Base-by-base conservation (phyloP, 306 rosid species). In the Vicia sativa region DNA sequence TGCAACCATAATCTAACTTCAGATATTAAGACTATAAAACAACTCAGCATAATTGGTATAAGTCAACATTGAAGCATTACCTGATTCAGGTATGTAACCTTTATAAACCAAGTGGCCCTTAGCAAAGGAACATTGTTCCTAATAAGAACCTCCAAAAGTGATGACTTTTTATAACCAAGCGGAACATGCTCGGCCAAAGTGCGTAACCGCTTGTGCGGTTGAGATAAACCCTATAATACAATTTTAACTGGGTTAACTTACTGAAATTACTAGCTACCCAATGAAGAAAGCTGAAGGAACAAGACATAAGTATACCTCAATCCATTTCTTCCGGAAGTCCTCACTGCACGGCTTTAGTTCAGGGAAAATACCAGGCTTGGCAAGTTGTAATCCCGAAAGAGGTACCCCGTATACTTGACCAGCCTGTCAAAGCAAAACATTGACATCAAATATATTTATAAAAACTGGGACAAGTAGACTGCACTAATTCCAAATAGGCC, bases 71-170 rank as follows among this genome's bases (percentile, higher is more conserved):
- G 10, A 49, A 63, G 80, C 37, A 60, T 52, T 80, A 93, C 98
- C 97, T 88, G 97, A 86, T 93, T 90, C 53, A 93, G 96, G 73
- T 88, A 90, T 56, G 85, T 82, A 56, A 93, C 91, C 86, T 90
- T 93, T 56, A 90, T 81, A 85, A 88, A 85, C 98, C 98, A 93
- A 56, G 96, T 90, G 56, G 98, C 98, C 87, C 92, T 88, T 45
- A 93, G 83, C 80, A 93, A 84, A 14, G 99, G 97, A 70, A 93
- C 97, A 79, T 93, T 90, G 70, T 93, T 93, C 86, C 77, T 90
- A 63, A 83, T 78, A 55, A 93, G 95, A 86, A 90, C 87, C 44
- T 90, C 99, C 75, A 93, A 69, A 62, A 93, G 89, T 44, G 84
- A 44, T 72, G 77, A 74, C 82, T 77, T 93, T 80, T 82, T 88